Conservation (phyloP, 257 asterid species). For the Przewalskia tangutica region DNA sequence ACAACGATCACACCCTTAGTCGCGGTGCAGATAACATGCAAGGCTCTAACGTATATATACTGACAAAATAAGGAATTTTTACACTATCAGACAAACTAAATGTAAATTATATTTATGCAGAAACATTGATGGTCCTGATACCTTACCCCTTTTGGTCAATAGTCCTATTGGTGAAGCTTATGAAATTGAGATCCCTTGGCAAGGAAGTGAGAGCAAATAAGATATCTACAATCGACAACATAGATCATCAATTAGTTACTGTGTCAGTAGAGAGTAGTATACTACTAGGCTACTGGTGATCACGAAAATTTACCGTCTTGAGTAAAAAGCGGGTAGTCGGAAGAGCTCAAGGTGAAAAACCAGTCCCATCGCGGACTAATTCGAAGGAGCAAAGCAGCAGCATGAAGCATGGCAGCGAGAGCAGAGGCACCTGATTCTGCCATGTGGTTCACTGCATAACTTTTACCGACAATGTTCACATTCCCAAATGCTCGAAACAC, state of each 20-base stretch:
- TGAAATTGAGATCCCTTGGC: slow-evolving; percentile 44
- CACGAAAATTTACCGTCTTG: slow-evolving; percentile 39
- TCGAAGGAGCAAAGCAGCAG: slow-evolving; percentile 41
- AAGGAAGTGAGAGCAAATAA: slow-evolving; percentile 38
- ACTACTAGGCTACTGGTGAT: neutral
- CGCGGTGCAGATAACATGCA: no score
- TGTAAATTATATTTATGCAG: neutral
- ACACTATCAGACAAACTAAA: no score
- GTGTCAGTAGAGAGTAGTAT: neutral
- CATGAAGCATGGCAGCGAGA: slow-evolving; percentile 48
- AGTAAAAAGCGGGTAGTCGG: slow-evolving; percentile 45
- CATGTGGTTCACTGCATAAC: slow-evolving; percentile 21
- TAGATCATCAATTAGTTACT: neutral
- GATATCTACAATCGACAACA: slow-evolving; percentile 27
- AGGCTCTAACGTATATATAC: no score
- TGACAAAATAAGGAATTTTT: no score
- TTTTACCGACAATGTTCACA: slow-evolving; percentile 36
- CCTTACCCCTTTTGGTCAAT: slow-evolving; percentile 22
- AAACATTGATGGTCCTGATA: neutral
- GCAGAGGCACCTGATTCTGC: slow-evolving; percentile 36
- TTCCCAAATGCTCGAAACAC: slow-evolving; percentile 39
- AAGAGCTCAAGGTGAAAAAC: slow-evolving; percentile 35
- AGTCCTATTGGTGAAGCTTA: slow-evolving; percentile 19
- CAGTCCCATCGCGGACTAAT: slow-evolving; percentile 43
- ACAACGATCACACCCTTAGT: neutral